Percentiles rank a stretch among this genome's conserved stretches.
phyloP scores from a whole-genome alignment of 2,329 filamentous ascomycete genomes.

The Zymoseptoria pseudotritici region DNA sequence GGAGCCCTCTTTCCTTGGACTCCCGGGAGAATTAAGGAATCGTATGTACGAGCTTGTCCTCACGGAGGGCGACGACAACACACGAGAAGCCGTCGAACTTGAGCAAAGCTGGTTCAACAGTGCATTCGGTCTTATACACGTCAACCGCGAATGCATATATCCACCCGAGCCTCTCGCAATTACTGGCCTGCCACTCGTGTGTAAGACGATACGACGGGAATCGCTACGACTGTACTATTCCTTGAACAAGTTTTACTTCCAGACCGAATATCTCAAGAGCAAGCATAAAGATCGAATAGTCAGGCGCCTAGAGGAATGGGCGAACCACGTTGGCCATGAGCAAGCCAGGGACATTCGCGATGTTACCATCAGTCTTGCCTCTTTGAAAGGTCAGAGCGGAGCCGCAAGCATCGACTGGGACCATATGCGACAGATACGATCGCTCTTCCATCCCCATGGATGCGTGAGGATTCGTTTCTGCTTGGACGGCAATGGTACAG shows the following conservation, averaged over 20 bases:
- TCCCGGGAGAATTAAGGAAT: conserved; percentile 9
- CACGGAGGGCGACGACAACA: conserved; percentile 3
- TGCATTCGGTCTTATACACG: conserved; percentile 5
- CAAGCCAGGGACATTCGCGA: conserved; percentile 14
- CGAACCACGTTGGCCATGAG: conserved; percentile 3
- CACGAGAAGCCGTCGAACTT: conserved; percentile 7
- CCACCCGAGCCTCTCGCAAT: conserved; percentile 3
- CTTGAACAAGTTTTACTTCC: conserved; percentile 13
- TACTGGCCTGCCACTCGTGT: conserved; percentile 10
- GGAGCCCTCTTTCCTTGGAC: not conserved
- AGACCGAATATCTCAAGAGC: conserved; percentile 18
- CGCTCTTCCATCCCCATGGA: conserved; percentile 14
- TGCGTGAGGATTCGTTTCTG: conserved; percentile 12
- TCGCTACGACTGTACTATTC: conserved; percentile 14
- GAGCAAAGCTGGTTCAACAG: conserved; percentile 10
- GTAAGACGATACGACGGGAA: conserved; percentile 13
- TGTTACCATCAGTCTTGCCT: conserved; percentile 14
- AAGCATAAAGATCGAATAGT: conserved; percentile 11
- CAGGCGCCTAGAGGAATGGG: conserved; percentile 7
- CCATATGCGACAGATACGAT: conserved; percentile 9
- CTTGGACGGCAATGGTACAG: conserved; percentile 12
- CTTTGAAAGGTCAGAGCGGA: conserved; percentile 9
- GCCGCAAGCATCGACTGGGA: conserved; percentile 12
- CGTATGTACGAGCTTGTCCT: conserved; percentile 13
- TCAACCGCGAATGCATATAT: not conserved